These are phyloP conservation scores for Termitomyces sp. DNA, from an alignment of 768 basidiomycete genomes.

Conservation along the genomic window DNA sequence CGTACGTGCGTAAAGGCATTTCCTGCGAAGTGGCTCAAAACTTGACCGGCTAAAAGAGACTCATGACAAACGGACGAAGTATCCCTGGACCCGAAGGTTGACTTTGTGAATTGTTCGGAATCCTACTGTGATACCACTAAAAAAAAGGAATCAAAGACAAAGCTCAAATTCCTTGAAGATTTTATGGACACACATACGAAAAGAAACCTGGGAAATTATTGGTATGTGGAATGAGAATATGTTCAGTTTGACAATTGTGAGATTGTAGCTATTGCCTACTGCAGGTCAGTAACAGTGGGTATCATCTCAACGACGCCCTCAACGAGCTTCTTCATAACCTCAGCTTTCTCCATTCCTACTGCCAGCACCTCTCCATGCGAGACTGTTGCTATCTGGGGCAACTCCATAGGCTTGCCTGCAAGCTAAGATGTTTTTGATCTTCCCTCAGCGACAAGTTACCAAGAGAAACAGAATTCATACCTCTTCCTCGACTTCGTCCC, in stretches of 20 bases:
- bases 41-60: no score
- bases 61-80: no score
- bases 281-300: slow-evolving; percentile 7
- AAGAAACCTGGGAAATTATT: no score
- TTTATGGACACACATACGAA: no score
- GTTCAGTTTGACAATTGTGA: neutral
- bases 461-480: slow-evolving; percentile 32
- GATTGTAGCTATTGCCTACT: neutral
- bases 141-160: neutral
- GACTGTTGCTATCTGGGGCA: slow-evolving; percentile 40
- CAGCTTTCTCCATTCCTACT: slow-evolving; percentile 60
- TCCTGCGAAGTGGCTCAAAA: no score
- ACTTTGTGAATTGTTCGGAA: no score
- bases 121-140: no score
- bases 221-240: no score
- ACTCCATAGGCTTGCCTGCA: slow-evolving; percentile 45
- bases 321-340: slow-evolving; percentile 67
- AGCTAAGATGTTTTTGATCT: slow-evolving; percentile 35
- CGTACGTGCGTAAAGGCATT: no score
- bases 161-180: neutral
- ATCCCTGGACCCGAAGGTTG: no score
- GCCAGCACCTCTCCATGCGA: slow-evolving; percentile 78
- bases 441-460: neutral
- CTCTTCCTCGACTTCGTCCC: slow-evolving; percentile 74
- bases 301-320: slow-evolving; percentile 48